Percentiles rank a stretch among this genome's conserved stretches.
Evolutionary conservation across 2,329 filamentous ascomycete species (phyloP).

Genomic region (Trichoderma simmonsii): DNA sequence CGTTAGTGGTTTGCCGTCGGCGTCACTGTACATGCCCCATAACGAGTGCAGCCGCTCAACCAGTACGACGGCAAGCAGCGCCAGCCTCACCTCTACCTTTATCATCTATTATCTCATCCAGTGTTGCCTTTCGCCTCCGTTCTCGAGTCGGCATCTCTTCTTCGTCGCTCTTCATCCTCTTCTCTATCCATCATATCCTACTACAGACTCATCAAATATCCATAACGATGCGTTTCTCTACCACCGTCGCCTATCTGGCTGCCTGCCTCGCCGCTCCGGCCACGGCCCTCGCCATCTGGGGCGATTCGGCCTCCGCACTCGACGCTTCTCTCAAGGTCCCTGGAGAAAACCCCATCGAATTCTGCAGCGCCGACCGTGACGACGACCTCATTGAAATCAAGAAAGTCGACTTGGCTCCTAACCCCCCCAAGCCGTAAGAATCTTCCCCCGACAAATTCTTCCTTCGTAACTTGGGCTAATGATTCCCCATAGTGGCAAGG

Average conservation of each 20-base stretch:
- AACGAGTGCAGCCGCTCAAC: neutral
- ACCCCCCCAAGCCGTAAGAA: constrained; percentile 76
- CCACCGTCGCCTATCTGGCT: constrained; percentile 45
- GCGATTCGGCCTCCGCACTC: constrained; percentile 31
- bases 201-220: neutral
- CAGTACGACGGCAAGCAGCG: neutral
- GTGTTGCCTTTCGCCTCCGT: neutral
- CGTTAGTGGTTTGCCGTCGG: constrained; percentile 12
- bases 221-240: constrained; percentile 35
- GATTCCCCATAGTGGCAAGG: constrained; percentile 59
- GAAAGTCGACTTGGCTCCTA: constrained; percentile 76
- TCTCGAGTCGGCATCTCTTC: neutral
- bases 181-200: neutral
- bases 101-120: neutral
- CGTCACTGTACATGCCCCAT: constrained; percentile 13
- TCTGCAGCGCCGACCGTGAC: constrained; percentile 65
- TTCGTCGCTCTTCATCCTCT: neutral
- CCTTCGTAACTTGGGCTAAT: constrained; percentile 25
- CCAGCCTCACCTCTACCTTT: constrained; percentile 9
- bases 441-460: neutral
- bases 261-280: constrained; percentile 43
- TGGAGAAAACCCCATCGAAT: constrained; percentile 80
- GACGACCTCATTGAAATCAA: constrained; percentile 73
- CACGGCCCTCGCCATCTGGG: constrained; percentile 43
- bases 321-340: constrained; percentile 63